Evolutionary conservation across 2,329 filamentous ascomycete species (phyloP), one percentile per base, ranked within the genome.

Genomic region (Ceratocystis diversiconidia): DNA sequence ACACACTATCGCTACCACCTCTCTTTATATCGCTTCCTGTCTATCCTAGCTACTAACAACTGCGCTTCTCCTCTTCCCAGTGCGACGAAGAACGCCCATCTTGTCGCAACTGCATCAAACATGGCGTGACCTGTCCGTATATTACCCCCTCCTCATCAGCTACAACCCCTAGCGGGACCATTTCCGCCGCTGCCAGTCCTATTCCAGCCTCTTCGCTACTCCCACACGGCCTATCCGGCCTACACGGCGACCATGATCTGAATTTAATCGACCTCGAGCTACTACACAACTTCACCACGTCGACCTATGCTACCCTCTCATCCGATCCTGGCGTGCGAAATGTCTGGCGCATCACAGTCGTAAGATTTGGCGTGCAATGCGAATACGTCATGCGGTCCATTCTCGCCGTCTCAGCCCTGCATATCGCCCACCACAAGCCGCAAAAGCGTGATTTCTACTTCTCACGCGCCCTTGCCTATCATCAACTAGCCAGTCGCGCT

Each of bases 271-370:
- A 82, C 59, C 73, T 82, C 7, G 79, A 82, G 68, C 75, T 83
- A 1, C 73, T 83, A 5, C 79, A 83, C 69, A 79, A 83, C 71
- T 83, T 76, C 68, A 76, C 75, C 57, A 78, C 76, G 0, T 76
- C 76, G 8, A 83, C 80, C 0, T 76, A 75, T 63, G 72, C 74
- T n/a, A 81, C 79, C 0, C 71, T 82, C 2, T 76, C 76, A 3
- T 72, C 76, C 0, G 69, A 72, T 5, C n/a, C 61, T 1, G 15
- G 48, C 4, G 68, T 80, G 2, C 76, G 76, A 50, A 73, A 75
- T 43, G 74, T 81, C 36, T 82, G 78, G 77, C 75, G 76, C 5
- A 73, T 78, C 6, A 77, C 76, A 63, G 76, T 78, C 2, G 77
- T 80, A 10, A 74, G 76, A n/a, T 70, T 80, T 28, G 80, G 76